These are phyloP conservation scores for Fusarium solani-melongenae DNA, from an alignment of 2,329 filamentous ascomycete genomes.

Conservation along the genomic window DNA sequence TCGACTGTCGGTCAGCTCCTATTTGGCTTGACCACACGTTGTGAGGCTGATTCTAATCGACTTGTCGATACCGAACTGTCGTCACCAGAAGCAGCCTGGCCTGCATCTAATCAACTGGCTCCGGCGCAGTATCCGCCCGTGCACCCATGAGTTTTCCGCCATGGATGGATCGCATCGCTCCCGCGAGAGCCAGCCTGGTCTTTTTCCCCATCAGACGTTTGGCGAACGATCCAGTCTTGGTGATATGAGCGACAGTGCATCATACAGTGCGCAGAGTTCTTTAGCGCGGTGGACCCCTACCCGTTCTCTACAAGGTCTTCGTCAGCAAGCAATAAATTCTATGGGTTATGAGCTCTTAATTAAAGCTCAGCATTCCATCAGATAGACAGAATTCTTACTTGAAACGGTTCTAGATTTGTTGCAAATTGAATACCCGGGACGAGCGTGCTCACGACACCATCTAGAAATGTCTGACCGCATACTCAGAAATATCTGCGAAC, in stretches of 20 bases:
- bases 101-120: neutral
- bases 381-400: neutral
- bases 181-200: slow-evolving; percentile 27
- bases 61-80: neutral
- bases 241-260: slow-evolving; percentile 10
- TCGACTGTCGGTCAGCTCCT: slow-evolving; percentile 25
- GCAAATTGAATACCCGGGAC: neutral
- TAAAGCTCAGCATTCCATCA: neutral
- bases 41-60: slow-evolving; percentile 21
- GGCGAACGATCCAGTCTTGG: slow-evolving; percentile 12
- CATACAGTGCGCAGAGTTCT: neutral
- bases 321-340: slow-evolving; percentile 7
- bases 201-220: slow-evolving; percentile 23
- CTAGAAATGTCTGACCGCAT: neutral
- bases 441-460: neutral
- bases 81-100: neutral
- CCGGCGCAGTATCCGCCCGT: slow-evolving; percentile 23
- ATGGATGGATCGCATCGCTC: slow-evolving; percentile 21
- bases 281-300: slow-evolving; percentile 13
- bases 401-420: neutral
- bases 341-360: slow-evolving; percentile 1
- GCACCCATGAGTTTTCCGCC: slow-evolving; percentile 25
- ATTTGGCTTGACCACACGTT: neutral
- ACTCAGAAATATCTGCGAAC: neutral
- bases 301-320: slow-evolving; percentile 10